Evolutionary conservation across 441 rosid genomes (phyloP).

Genomic region (Brassica hybrid): DNA sequence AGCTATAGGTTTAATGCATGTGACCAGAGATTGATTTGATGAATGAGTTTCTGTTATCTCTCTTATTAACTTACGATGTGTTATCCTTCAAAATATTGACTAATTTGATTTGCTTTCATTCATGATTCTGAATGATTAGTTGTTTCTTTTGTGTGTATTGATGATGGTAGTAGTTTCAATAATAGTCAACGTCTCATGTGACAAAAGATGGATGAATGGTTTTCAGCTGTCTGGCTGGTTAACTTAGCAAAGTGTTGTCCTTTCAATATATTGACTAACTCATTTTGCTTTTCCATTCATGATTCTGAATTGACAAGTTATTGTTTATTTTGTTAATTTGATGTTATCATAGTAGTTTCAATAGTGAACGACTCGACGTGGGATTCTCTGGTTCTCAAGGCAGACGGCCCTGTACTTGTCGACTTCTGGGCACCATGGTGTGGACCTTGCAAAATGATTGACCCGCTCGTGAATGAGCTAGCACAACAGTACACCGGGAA

Average conservation of each 20-base stretch:
- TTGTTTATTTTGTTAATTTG: background rate
- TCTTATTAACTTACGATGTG: too few species aligned
- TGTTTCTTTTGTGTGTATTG: slow-evolving; percentile 17
- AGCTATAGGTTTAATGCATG: background rate
- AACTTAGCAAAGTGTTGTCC: background rate
- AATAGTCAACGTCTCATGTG: slow-evolving; percentile 50
- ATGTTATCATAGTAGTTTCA: slow-evolving; percentile 54
- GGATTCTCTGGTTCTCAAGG: slow-evolving; percentile 67
- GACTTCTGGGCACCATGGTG: slow-evolving; percentile 90
- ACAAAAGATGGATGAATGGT: slow-evolving; percentile 1
- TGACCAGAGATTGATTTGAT: too few species aligned
- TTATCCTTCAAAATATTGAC: background rate
- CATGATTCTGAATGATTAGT: background rate
- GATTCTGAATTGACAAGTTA: background rate
- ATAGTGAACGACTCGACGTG: slow-evolving; percentile 69
- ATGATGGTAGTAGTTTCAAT: slow-evolving; percentile 50
- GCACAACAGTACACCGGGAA: slow-evolving; percentile 49
- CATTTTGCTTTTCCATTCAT: background rate
- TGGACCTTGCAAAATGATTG: slow-evolving; percentile 79
- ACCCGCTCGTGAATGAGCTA: slow-evolving; percentile 65
- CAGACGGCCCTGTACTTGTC: slow-evolving; percentile 70
- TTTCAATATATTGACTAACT: background rate
- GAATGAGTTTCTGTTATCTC: too few species aligned
- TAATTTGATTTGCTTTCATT: background rate
- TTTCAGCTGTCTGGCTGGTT: slow-evolving; percentile 16